Conservation (phyloP, 1,139 yeast species). For the Kurtzmaniella quercitrusa region DNA sequence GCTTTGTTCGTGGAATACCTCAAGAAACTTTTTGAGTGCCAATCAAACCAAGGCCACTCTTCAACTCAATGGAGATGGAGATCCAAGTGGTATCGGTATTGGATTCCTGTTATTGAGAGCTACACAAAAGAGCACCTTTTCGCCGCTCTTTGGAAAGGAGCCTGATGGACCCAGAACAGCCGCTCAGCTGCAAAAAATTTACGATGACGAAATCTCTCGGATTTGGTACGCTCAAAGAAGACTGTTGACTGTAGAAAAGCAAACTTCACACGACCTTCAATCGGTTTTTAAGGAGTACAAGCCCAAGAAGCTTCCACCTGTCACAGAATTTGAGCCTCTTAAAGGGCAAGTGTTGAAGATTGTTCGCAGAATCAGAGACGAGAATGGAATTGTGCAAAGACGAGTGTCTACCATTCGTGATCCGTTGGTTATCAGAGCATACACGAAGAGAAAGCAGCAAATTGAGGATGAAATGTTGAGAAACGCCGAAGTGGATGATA, state of each 20-base stretch:
- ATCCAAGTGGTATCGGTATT: conserved; percentile 88
- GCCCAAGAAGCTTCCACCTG: conserved; percentile 32
- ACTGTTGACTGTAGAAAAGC: conserved; percentile 49
- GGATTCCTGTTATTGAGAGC: conserved; percentile 88
- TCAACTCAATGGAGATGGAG: conserved; percentile 95
- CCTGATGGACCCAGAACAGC: conserved; percentile 37
- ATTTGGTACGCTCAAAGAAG: conserved; percentile 89
- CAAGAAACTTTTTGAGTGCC: conserved; percentile 86
- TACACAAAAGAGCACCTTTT: conserved; percentile 93
- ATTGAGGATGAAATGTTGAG: conserved; percentile 64
- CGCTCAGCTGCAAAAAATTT: conserved; percentile 86
- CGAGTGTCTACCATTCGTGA: conserved; percentile 75
- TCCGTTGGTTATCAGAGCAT: conserved; percentile 83
- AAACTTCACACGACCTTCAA: conserved; percentile 22
- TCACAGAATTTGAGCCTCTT: conserved; percentile 14
- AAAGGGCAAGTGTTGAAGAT: conserved; percentile 53
- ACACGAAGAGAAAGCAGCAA: conserved; percentile 72
- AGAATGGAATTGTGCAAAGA: conserved; percentile 83
- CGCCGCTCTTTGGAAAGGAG: conserved; percentile 51
- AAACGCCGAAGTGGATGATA: conserved; percentile 58
- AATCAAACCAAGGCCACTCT: conserved; percentile 97
- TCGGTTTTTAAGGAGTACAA: conserved; percentile 36
- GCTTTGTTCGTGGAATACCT: conserved; percentile 88
- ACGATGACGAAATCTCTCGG: conserved; percentile 83
- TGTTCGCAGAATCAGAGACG: conserved; percentile 76